Conservation (phyloP, 768 basidiomycete species). For the Mycena venus region DNA sequence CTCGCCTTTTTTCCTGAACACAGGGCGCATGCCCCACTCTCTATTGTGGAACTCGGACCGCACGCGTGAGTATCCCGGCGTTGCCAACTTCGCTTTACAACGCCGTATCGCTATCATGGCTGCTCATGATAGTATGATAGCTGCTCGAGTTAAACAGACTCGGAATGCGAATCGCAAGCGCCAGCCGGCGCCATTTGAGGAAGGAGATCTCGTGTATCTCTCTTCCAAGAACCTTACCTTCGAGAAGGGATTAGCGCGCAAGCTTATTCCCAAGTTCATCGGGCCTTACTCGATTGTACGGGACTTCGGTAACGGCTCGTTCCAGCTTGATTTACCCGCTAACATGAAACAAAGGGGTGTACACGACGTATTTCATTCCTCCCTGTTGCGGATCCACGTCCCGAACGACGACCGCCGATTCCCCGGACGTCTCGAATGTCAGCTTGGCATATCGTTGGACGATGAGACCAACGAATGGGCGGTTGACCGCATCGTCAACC, state of each 20-base stretch:
- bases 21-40: too few species aligned
- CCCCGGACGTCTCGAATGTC: not conserved
- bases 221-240: too few species aligned
- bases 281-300: constrained; percentile 43
- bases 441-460: not conserved
- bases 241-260: too few species aligned
- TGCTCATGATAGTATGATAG: constrained; percentile 41
- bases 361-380: constrained; percentile 38
- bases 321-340: constrained; percentile 28
- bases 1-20: too few species aligned
- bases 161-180: constrained; percentile 41
- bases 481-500: constrained; percentile 39
- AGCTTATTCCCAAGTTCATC: constrained; percentile 47
- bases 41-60: too few species aligned
- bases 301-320: too few species aligned
- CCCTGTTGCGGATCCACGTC: constrained; percentile 42
- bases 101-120: too few species aligned
- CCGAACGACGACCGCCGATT: constrained; percentile 48
- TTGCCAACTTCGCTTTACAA: too few species aligned
- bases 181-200: constrained; percentile 1
- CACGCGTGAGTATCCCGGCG: too few species aligned
- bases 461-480: constrained; percentile 35
- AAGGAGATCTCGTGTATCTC: too few species aligned
- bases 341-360: constrained; percentile 36
- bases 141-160: constrained; percentile 46